These are phyloP conservation scores for Dendrocalamus latiflorus DNA, from an alignment of 202 grass and related monocot genomes.

Conservation along the genomic window DNA sequence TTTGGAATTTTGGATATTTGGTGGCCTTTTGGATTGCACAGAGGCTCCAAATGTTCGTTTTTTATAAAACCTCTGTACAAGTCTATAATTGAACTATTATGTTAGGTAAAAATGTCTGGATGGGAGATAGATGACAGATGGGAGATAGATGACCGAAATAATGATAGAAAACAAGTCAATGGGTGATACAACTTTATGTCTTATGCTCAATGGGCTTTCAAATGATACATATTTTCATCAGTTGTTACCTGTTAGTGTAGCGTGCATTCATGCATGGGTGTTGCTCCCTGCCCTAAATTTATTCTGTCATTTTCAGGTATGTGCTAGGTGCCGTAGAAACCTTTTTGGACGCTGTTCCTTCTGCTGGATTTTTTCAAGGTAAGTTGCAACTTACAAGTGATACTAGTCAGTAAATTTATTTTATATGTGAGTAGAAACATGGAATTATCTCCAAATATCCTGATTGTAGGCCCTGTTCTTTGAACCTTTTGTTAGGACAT, in stretches of 20 bases:
- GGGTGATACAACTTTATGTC: background rate
- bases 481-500: background rate
- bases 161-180: conserved; percentile 2
- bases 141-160: background rate
- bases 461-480: background rate
- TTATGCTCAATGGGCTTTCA: background rate
- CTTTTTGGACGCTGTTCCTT: conserved; percentile 84
- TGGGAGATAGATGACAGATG: background rate
- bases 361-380: conserved; percentile 93
- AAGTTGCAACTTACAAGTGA: conserved; percentile 1
- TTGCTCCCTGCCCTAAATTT: background rate
- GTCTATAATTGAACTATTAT: background rate
- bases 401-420: conserved; percentile 12
- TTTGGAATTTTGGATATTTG: background rate
- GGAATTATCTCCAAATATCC: background rate
- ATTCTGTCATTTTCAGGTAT: conserved; percentile 71
- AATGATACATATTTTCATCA: background rate
- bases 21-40: conserved; percentile 4
- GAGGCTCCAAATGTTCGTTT: background rate
- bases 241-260: background rate
- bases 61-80: background rate
- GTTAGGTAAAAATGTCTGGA: background rate
- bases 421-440: conserved; percentile 11
- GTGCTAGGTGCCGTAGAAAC: conserved; percentile 98
- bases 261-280: background rate